Evolutionary conservation across 176 grass and related monocot species (phyloP).

Genomic region (Alloteropsis semialata): DNA sequence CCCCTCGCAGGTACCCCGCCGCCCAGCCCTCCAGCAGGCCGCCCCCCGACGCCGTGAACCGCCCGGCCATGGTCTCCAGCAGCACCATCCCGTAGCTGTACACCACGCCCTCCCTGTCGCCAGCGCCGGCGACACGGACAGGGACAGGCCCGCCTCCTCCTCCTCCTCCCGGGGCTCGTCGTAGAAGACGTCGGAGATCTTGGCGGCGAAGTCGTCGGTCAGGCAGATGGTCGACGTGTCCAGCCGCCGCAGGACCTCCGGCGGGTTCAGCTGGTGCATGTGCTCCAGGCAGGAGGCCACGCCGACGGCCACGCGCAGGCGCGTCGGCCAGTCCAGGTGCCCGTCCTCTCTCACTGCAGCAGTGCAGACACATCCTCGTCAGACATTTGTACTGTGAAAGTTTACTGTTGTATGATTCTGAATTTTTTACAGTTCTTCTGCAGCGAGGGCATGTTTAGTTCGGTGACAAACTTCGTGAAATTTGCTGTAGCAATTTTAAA

Average conservation of each 20-base stretch:
- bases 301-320: constrained; percentile 67
- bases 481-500: too few relatives aligned
- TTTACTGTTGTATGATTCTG: neutral
- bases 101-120: constrained; percentile 47
- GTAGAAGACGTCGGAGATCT: constrained; percentile 82
- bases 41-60: constrained; percentile 53
- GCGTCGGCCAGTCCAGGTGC: constrained; percentile 67
- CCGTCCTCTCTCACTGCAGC: constrained; percentile 76
- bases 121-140: neutral
- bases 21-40: constrained; percentile 60
- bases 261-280: constrained; percentile 78
- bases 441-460: too few relatives aligned
- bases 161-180: neutral
- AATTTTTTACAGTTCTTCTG: too few relatives aligned
- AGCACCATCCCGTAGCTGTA: constrained; percentile 86
- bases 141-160: constrained; percentile 2
- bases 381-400: neutral
- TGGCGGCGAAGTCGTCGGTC: constrained; percentile 85
- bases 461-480: too few relatives aligned
- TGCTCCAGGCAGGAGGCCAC: constrained; percentile 88
- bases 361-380: neutral
- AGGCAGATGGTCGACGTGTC: constrained; percentile 78
- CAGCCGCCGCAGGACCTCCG: constrained; percentile 49
- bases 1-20: constrained; percentile 44
- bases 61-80: constrained; percentile 74